phyloP scores from a whole-genome alignment of 495 filamentous ascomycete species.

The Neurospora terricola region DNA sequence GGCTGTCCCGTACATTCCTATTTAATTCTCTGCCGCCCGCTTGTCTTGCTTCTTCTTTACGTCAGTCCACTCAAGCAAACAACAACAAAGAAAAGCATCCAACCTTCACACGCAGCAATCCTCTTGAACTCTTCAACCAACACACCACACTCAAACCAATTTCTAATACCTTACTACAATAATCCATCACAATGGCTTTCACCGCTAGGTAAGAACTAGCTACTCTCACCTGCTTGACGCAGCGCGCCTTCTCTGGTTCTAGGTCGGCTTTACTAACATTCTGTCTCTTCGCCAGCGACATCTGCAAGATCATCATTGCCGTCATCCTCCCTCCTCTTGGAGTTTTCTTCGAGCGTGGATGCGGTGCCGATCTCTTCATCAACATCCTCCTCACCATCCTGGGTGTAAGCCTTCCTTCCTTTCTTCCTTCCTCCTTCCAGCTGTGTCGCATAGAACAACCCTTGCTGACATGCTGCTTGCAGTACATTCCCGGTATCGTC shows the following conservation, averaged over 20 bases:
- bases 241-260: neutral
- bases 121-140: neutral
- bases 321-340: slow-evolving; percentile 81
- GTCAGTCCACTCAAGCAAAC: neutral
- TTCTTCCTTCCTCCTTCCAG: neutral
- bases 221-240: neutral
- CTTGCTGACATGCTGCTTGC: neutral
- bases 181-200: slow-evolving; percentile 46
- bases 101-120: neutral
- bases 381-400: slow-evolving; percentile 86
- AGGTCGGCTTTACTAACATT: neutral
- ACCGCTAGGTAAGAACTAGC: slow-evolving; percentile 45
- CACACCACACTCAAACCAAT: neutral
- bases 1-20: neutral
- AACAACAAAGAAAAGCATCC: neutral
- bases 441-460: neutral
- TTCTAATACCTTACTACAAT: neutral
- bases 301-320: slow-evolving; percentile 87
- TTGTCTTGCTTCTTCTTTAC: neutral
- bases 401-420: slow-evolving; percentile 43
- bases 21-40: neutral
- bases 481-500: slow-evolving; percentile 51
- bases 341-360: slow-evolving; percentile 83
- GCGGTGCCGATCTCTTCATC: slow-evolving; percentile 78
- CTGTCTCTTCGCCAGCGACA: slow-evolving; percentile 48